Conservation (phyloP, 441 rosid species). For the Dalechampia spathulata region DNA sequence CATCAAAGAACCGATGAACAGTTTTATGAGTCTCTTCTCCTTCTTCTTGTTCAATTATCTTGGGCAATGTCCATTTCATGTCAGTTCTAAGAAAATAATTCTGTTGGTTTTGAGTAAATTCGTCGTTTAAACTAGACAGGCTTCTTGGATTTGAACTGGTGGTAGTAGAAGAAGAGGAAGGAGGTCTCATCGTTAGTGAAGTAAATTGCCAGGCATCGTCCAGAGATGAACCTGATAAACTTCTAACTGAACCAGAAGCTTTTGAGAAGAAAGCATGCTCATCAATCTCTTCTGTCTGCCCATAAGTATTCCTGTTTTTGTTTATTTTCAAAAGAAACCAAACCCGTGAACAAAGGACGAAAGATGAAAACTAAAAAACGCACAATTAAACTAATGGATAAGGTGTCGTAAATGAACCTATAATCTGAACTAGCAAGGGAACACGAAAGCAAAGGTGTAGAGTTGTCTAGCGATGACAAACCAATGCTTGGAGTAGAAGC, state of each 20-base stretch:
- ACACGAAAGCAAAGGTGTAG: slow-evolving; percentile 28
- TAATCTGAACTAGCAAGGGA: slow-evolving; percentile 34
- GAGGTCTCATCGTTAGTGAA: slow-evolving; percentile 56
- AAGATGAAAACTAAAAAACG: no score
- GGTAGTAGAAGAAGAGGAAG: slow-evolving; percentile 35
- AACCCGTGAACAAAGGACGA: no score
- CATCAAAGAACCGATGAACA: slow-evolving; percentile 82
- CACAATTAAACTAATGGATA: no score
- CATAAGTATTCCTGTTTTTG: slow-evolving; percentile 35
- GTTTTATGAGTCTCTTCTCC: slow-evolving; percentile 54
- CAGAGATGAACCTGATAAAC: slow-evolving; percentile 49
- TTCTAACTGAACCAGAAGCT: slow-evolving; percentile 54
- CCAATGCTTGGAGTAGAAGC: slow-evolving; percentile 26
- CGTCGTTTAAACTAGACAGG: slow-evolving; percentile 31
- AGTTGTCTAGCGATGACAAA: slow-evolving; percentile 33
- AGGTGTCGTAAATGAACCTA: slow-evolving; percentile 33
- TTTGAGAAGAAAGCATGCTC: slow-evolving; percentile 73
- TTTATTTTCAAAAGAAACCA: slow-evolving; percentile 23
- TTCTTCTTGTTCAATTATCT: slow-evolving; percentile 30
- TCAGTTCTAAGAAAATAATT: slow-evolving; percentile 36
- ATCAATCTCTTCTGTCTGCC: slow-evolving; percentile 51
- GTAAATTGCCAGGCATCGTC: slow-evolving; percentile 67
- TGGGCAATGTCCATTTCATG: slow-evolving; percentile 25
- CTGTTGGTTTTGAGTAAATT: slow-evolving; percentile 35
- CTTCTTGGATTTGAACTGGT: slow-evolving; percentile 58